Percentiles rank a stretch among this genome's conserved stretches.
These are phyloP conservation scores for Symmetrospora coprosmae DNA, from an alignment of 768 basidiomycete species.

Conservation along the genomic window DNA sequence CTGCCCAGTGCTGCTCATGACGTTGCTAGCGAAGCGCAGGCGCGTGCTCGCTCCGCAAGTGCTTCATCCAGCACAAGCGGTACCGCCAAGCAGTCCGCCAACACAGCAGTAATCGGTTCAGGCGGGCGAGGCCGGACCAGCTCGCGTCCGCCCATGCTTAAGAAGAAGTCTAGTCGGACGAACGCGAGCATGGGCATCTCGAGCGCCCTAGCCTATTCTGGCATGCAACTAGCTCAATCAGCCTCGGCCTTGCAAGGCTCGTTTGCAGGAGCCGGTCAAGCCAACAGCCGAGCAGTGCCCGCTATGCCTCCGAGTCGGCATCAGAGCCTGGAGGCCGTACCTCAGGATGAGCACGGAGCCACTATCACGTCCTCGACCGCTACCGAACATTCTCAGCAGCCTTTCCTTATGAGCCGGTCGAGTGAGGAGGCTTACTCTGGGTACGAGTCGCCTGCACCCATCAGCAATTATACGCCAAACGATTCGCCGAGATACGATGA, in stretches of 20 bases:
- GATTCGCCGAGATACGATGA: slow-evolving; percentile 15
- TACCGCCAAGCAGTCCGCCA: too few species aligned
- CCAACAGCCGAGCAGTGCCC: neutral
- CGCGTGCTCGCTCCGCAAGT: too few species aligned
- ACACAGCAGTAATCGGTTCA: too few species aligned
- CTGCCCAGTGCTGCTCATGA: neutral
- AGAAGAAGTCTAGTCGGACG: too few species aligned
- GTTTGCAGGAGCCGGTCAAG: neutral
- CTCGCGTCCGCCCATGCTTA: too few species aligned
- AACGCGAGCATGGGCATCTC: too few species aligned
- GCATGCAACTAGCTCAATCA: neutral
- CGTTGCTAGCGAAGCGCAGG: too few species aligned
- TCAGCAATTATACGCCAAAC: slow-evolving; percentile 15
- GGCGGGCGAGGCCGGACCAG: too few species aligned
- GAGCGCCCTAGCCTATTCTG: too few species aligned
- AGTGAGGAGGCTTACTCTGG: slow-evolving; percentile 8
- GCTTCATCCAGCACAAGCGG: too few species aligned
- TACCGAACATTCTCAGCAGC: neutral
- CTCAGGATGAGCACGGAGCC: neutral
- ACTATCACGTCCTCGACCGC: neutral
- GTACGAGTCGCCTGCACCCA: slow-evolving; percentile 13
- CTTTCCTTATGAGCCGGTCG: neutral
- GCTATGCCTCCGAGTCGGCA: neutral
- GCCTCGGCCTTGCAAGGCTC: neutral
- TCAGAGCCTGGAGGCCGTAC: neutral